Percentiles rank a stretch among this genome's conserved stretches.
Conservation (phyloP, 108 stramenopile genomes). For the Phaeodactylum tricornutum region DNA sequence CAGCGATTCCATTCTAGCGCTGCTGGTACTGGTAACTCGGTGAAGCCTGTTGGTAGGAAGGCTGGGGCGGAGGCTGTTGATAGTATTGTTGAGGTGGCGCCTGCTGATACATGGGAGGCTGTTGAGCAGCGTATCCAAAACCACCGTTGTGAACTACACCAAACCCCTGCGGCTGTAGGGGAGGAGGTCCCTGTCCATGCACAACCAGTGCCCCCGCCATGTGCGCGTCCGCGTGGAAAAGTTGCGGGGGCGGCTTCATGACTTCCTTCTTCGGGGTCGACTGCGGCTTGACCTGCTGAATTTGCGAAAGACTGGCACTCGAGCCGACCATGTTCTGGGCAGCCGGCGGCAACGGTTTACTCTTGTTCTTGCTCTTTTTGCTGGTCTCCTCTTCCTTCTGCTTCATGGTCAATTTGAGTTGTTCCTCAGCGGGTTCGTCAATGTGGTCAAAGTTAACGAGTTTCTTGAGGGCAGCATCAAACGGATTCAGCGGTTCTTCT, state of each 20-base stretch:
- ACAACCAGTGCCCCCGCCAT: slow-evolving; percentile 38
- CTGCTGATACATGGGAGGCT: too few species aligned
- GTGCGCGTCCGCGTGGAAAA: slow-evolving; percentile 26
- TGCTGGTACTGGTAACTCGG: too few species aligned
- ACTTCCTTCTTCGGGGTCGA: slow-evolving; percentile 19
- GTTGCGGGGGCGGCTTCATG: slow-evolving; percentile 37
- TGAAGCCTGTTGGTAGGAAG: too few species aligned
- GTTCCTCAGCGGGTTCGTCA: slow-evolving; percentile 36
- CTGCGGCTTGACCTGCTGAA: slow-evolving; percentile 21
- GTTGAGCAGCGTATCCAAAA: slow-evolving; percentile 1
- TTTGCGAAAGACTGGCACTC: slow-evolving; percentile 31
- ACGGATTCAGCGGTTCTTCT: slow-evolving; percentile 21
- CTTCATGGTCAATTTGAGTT: slow-evolving; percentile 39
- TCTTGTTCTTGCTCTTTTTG: slow-evolving; percentile 29
- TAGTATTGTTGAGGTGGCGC: too few species aligned
- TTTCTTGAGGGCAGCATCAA: slow-evolving; percentile 36
- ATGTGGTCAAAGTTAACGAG: slow-evolving; percentile 55
- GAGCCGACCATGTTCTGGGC: slow-evolving; percentile 17
- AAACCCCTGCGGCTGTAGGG: slow-evolving; percentile 37
- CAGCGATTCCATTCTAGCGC: too few species aligned
- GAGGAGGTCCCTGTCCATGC: slow-evolving; percentile 44
- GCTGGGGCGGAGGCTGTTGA: too few species aligned
- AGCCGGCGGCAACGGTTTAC: slow-evolving; percentile 29
- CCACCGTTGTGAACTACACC: slow-evolving; percentile 35
- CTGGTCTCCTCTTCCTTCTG: slow-evolving; percentile 29